phyloP scores from a whole-genome alignment of 2,329 filamentous ascomycete genomes.

The Septoria linicola region DNA sequence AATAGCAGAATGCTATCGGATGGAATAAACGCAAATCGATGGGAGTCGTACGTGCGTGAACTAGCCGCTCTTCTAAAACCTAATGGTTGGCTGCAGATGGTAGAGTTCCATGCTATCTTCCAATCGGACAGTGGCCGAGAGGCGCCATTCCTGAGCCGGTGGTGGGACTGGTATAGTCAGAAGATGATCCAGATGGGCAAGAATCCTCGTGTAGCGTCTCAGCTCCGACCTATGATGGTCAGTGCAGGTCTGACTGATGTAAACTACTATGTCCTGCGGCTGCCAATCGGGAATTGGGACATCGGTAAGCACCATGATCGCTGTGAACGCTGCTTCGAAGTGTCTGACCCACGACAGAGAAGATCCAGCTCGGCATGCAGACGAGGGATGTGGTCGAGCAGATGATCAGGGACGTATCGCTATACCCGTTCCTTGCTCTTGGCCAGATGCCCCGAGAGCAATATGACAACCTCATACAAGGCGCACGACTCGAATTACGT shows the following conservation, averaged over 20 bases:
- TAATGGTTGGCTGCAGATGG: constrained; percentile 82
- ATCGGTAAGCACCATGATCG: neutral
- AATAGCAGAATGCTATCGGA: constrained; percentile 72
- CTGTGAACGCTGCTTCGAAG: neutral
- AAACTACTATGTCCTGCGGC: constrained; percentile 3
- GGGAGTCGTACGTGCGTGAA: constrained; percentile 73
- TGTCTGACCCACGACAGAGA: constrained; percentile 3
- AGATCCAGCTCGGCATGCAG: constrained; percentile 6
- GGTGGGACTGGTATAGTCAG: constrained; percentile 30
- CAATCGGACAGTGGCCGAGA: constrained; percentile 66
- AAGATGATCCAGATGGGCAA: constrained; percentile 25
- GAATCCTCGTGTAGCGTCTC: constrained; percentile 26
- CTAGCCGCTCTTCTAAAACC: constrained; percentile 69
- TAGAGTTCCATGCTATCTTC: constrained; percentile 81
- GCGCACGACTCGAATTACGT: constrained; percentile 22
- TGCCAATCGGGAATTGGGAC: constrained; percentile 16
- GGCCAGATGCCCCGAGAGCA: constrained; percentile 16
- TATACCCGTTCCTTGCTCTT: constrained; percentile 23
- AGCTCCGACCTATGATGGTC: constrained; percentile 23
- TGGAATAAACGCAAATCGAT: constrained; percentile 70
- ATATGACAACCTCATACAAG: constrained; percentile 22
- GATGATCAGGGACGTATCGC: constrained; percentile 22
- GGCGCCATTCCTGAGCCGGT: constrained; percentile 25
- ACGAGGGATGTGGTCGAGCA: constrained; percentile 15
- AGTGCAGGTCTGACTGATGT: constrained; percentile 25